Conservation (phyloP, 768 basidiomycete species). For the Serendipita indica region DNA sequence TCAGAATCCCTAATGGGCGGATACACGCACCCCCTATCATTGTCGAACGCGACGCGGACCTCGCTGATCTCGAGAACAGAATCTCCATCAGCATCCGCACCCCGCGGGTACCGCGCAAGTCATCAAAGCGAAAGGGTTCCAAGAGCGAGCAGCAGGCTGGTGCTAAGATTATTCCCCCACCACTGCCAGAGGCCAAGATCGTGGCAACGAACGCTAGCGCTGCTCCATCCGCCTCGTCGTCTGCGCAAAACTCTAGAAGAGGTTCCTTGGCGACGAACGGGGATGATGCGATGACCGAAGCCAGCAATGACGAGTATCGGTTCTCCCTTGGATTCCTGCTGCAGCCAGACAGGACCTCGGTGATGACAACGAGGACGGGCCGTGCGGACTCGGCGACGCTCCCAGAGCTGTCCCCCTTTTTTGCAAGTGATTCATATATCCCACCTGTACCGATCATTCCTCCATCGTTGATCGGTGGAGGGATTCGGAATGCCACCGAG, state of each 20-base stretch:
- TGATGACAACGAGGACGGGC: not conserved
- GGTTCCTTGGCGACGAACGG: not conserved
- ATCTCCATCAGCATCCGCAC: not conserved
- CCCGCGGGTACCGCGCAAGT: not conserved
- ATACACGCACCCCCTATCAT: conserved; percentile 1
- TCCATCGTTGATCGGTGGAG: not conserved
- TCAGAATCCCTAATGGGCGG: conserved; percentile 2
- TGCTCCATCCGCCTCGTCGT: not conserved
- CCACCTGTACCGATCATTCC: conserved; percentile 3
- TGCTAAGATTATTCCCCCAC: not conserved
- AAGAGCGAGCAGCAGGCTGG: not conserved
- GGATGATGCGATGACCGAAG: not conserved
- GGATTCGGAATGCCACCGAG: not conserved
- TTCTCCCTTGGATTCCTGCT: conserved; percentile 1
- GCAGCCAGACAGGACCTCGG: conserved; percentile 4
- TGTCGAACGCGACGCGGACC: not conserved
- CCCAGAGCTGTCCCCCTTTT: conserved; percentile 4
- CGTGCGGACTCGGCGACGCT: conserved; percentile 5
- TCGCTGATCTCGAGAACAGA: not conserved
- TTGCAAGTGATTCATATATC: conserved; percentile 3
- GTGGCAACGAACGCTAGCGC: not conserved
- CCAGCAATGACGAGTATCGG: conserved; percentile 4
- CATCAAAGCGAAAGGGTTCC: not conserved
- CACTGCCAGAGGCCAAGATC: not conserved
- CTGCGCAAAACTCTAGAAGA: not conserved